A percentile compares a stretch with the other conserved stretches of the same genome.
phyloP scores from a whole-genome alignment of 768 basidiomycete genomes.

The Austroboletus festivus region DNA sequence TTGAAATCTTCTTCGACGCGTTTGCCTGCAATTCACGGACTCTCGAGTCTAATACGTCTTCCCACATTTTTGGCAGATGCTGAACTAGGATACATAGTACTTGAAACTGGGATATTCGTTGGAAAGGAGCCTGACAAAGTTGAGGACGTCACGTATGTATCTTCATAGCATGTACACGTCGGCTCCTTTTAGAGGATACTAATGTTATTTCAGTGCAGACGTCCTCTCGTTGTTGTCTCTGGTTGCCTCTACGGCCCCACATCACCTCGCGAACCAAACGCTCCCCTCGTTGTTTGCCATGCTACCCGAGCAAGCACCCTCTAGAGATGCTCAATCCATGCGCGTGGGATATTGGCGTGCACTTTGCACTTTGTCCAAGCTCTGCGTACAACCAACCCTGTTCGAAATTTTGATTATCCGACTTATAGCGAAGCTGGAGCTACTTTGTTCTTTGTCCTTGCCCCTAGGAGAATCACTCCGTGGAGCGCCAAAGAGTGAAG shows the following conservation, averaged over 20 bases:
- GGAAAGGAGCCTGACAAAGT: slow-evolving; percentile 44
- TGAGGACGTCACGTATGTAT: slow-evolving; percentile 49
- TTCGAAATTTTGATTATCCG: slow-evolving; percentile 83
- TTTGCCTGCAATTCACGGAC: slow-evolving; percentile 58
- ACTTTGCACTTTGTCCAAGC: slow-evolving; percentile 62
- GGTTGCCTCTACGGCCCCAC: slow-evolving; percentile 57
- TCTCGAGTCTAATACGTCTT: slow-evolving; percentile 66
- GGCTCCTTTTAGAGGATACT: neutral
- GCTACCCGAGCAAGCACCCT: slow-evolving; percentile 67
- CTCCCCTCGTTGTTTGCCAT: slow-evolving; percentile 76
- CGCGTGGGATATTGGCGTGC: slow-evolving; percentile 66
- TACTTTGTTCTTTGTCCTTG: slow-evolving; percentile 46
- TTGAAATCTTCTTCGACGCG: slow-evolving; percentile 50
- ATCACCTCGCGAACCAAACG: slow-evolving; percentile 66
- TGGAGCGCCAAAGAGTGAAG: slow-evolving; percentile 21
- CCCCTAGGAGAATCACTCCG: slow-evolving; percentile 2
- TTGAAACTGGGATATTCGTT: slow-evolving; percentile 69
- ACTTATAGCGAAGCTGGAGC: slow-evolving; percentile 71
- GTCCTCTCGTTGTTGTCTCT: slow-evolving; percentile 60
- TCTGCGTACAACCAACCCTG: slow-evolving; percentile 73
- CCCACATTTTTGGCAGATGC: slow-evolving; percentile 58
- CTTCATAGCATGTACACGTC: neutral
- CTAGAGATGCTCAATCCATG: slow-evolving; percentile 47
- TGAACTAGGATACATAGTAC: slow-evolving; percentile 79
- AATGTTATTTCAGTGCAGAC: slow-evolving; percentile 43